Evolutionary conservation across 106 monocot genomes (phyloP), one percentile per base, ranked within the genome.

Genomic region (Hemerocallis citrina): DNA sequence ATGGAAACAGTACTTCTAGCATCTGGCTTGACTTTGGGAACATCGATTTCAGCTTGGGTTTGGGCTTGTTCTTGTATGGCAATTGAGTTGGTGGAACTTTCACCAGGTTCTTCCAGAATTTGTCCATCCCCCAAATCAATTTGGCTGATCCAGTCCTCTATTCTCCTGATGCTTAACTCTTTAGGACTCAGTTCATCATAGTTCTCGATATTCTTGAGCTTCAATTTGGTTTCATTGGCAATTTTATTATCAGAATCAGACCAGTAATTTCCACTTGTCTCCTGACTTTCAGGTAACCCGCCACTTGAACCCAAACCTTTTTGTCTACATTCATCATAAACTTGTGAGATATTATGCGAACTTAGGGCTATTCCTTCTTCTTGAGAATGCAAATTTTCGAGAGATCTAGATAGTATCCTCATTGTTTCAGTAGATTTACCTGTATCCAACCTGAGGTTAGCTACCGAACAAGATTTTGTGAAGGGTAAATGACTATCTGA

Each of bases 71-170:
- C 73, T 39, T 57, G 52, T 23, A 41, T 39, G 6, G 44, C 41
- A 56, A 29, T 43, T 16, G 31, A 49, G n/a, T n/a, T n/a, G 48
- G 59, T 41, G 12, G 59, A 67, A 41, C 65, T 52, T 67, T 89
- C 80, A 23, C 66, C 75, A 21, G 32, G 36, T 59, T 85, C 89
- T 68, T 82, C 65, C 21, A 82, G 56, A 42, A 54, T 46, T 27
- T 14, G 28, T 24, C 29, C 75, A 70, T 59, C 62, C n/a, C 66
- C 38, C 59, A 85, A 49, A 48, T 82, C 82, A 61, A 93, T 82
- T 68, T 85, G 76, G 46, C 64, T 73, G 20, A 93, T 79, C 93
- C 93, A 93, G 21, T 85, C 77, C 50, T 89, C 75, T 23, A 93
- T 80, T 56, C 85, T 68, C 55, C 38, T 79, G 16, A 74, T 75